Percentiles rank a stretch among this genome's conserved stretches.
Evolutionary conservation across 108 stramenopile species (phyloP).

Genomic region (Pseudonitzschia multistriata): DNA sequence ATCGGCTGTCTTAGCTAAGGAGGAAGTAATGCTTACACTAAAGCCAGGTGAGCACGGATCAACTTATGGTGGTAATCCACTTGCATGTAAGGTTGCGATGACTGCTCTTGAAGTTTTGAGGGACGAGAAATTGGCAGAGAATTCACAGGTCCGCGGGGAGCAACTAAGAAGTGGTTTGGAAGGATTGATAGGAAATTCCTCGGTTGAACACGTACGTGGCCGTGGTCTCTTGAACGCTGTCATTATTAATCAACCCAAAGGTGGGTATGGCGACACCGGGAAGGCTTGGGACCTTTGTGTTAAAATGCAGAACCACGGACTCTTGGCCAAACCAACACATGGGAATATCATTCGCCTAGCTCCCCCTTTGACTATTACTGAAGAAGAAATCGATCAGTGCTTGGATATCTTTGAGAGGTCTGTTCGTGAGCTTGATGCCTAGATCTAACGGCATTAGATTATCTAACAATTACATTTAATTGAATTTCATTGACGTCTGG

Average conservation of each 20-base stretch:
- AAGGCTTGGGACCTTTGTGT: slow-evolving; percentile 93
- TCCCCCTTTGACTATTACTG: slow-evolving; percentile 93
- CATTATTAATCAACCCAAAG: slow-evolving; percentile 91
- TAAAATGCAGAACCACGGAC: slow-evolving; percentile 86
- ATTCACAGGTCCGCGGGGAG: slow-evolving; percentile 83
- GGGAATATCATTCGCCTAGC: slow-evolving; percentile 99
- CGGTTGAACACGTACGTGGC: slow-evolving; percentile 84
- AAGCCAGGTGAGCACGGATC: slow-evolving; percentile 99
- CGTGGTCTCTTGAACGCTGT: slow-evolving; percentile 97
- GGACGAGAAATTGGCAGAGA: slow-evolving; percentile 93
- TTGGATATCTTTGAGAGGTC: slow-evolving; percentile 84
- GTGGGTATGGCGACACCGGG: slow-evolving; percentile 80
- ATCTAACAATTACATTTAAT: too few relatives aligned
- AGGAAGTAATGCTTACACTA: slow-evolving; percentile 97
- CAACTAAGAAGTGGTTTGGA: slow-evolving; percentile 81
- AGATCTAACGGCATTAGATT: too few relatives aligned
- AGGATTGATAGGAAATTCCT: slow-evolving; percentile 54
- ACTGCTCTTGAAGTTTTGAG: slow-evolving; percentile 93
- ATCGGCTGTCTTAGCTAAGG: slow-evolving; percentile 90
- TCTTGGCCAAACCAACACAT: slow-evolving; percentile 99
- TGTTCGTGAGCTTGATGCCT: slow-evolving; percentile 51
- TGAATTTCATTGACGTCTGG: too few relatives aligned
- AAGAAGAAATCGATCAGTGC: slow-evolving; percentile 83
- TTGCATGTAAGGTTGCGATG: slow-evolving; percentile 97
- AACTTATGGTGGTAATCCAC: slow-evolving; percentile 98